Percentiles rank a stretch among this genome's conserved stretches.
Evolutionary conservation across 176 grass and related monocot species (phyloP).

Genomic region (Cenchrus americanus): DNA sequence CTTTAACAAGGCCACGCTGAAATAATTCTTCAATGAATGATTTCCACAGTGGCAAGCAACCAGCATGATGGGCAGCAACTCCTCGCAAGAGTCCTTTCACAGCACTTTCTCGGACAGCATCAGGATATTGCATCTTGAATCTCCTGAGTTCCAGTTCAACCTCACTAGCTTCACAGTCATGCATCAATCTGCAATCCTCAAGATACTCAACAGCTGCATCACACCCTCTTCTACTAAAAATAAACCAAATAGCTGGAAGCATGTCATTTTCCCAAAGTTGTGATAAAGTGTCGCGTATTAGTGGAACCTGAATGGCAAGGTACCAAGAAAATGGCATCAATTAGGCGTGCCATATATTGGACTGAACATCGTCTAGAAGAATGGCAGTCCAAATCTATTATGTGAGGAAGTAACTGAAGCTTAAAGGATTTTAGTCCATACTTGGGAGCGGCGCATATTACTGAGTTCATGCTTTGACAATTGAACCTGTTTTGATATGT

Average conservation of each 20-base stretch:
- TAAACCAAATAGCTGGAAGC: slow-evolving; percentile 99
- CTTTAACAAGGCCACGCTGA: slow-evolving; percentile 93
- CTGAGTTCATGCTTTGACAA: slow-evolving; percentile 91
- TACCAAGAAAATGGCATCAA: slow-evolving; percentile 37
- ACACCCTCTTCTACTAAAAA: slow-evolving; percentile 98
- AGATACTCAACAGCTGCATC: slow-evolving; percentile 97
- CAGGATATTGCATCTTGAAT: slow-evolving; percentile 91
- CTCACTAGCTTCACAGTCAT: slow-evolving; percentile 90
- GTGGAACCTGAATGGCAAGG: slow-evolving; percentile 78
- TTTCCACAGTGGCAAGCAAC: slow-evolving; percentile 98
- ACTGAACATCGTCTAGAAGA: neutral
- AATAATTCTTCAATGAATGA: slow-evolving; percentile 97
- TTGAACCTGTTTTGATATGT: slow-evolving; percentile 69
- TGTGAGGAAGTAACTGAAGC: slow-evolving; percentile 25
- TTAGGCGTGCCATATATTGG: slow-evolving; percentile 10
- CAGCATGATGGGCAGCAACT: slow-evolving; percentile 97
- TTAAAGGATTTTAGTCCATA: slow-evolving; percentile 42
- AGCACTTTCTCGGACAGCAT: slow-evolving; percentile 83
- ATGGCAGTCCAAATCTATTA: slow-evolving; percentile 24
- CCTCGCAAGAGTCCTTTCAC: slow-evolving; percentile 83
- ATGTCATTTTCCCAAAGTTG: slow-evolving; percentile 84
- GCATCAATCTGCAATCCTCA: slow-evolving; percentile 89
- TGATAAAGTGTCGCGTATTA: slow-evolving; percentile 88
- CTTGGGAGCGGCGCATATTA: slow-evolving; percentile 83
- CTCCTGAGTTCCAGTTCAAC: slow-evolving; percentile 91